phyloP scores from a whole-genome alignment of 2,329 filamentous ascomycete species.

The Alternaria angustiovoidea region DNA sequence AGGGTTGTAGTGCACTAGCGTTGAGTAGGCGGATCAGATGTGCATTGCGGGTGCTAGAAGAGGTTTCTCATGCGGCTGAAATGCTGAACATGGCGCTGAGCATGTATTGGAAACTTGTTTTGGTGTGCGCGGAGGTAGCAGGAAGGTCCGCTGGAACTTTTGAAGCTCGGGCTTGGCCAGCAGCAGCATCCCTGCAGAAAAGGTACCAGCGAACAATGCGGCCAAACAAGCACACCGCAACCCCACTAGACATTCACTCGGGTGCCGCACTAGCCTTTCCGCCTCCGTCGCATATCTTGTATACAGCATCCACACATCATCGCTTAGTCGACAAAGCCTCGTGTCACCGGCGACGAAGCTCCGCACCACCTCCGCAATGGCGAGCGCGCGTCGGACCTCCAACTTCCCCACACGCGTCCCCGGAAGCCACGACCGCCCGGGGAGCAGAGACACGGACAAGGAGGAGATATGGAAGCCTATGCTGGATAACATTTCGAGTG shows the following conservation, averaged over 20 bases:
- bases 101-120: background rate
- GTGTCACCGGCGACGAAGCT: constrained; percentile 17
- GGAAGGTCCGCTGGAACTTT: constrained; percentile 21
- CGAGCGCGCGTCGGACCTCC: constrained; percentile 42
- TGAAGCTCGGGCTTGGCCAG: constrained; percentile 43
- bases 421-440: constrained; percentile 40
- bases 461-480: constrained; percentile 95
- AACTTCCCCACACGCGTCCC: constrained; percentile 40
- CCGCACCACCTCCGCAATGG: constrained; percentile 46
- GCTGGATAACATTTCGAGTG: constrained; percentile 88
- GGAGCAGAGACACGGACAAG: constrained; percentile 71
- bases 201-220: constrained; percentile 34
- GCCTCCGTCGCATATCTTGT: constrained; percentile 2
- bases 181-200: constrained; percentile 39
- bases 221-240: constrained; percentile 30
- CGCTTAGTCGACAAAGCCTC: background rate
- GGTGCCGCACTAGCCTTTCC: constrained; percentile 21
- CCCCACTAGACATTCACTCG: constrained; percentile 26
- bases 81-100: background rate
- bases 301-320: background rate
- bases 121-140: constrained; percentile 2
- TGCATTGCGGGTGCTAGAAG: background rate
- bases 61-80: background rate
- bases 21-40: background rate
- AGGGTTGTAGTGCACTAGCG: background rate